These are phyloP conservation scores for Hanseniaspora singularis DNA, from an alignment of 805 yeast species.

Conservation along the genomic window DNA sequence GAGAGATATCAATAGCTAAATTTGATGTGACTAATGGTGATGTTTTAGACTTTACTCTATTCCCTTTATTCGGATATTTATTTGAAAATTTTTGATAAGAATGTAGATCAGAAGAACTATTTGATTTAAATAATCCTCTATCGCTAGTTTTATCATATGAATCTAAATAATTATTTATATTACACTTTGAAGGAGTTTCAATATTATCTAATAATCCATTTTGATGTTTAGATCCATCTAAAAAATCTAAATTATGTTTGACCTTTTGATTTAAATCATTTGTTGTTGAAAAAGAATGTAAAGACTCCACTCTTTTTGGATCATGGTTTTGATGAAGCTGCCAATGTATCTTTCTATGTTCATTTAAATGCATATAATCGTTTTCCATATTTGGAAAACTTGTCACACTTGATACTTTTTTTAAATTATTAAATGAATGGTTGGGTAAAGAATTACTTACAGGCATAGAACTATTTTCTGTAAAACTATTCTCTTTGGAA, in stretches of 20 bases:
- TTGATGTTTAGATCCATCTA: constrained; percentile 9
- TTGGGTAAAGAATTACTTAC: neutral
- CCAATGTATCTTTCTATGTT: constrained; percentile 12
- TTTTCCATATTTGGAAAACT: neutral
- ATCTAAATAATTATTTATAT: neutral
- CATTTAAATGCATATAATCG: constrained; percentile 8
- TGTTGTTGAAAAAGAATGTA: constrained; percentile 8
- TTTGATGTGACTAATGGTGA: constrained; percentile 1
- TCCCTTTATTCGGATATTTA: neutral
- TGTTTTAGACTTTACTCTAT: neutral
- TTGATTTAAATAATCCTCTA: neutral
- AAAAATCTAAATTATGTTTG: neutral
- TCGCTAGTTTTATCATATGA: neutral
- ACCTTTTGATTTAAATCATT: neutral
- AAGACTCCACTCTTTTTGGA: neutral
- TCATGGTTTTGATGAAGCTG: constrained; percentile 1
- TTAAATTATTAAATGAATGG: neutral
- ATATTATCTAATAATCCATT: constrained; percentile 17
- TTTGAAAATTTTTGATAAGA: neutral
- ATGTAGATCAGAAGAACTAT: neutral
- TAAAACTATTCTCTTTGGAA: too few species aligned
- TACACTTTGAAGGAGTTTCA: neutral
- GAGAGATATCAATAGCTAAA: neutral
- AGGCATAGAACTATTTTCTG: too few species aligned
- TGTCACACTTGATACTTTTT: neutral